Conservation (phyloP, 441 rosid species). For the Adansonia madagascariensis region DNA sequence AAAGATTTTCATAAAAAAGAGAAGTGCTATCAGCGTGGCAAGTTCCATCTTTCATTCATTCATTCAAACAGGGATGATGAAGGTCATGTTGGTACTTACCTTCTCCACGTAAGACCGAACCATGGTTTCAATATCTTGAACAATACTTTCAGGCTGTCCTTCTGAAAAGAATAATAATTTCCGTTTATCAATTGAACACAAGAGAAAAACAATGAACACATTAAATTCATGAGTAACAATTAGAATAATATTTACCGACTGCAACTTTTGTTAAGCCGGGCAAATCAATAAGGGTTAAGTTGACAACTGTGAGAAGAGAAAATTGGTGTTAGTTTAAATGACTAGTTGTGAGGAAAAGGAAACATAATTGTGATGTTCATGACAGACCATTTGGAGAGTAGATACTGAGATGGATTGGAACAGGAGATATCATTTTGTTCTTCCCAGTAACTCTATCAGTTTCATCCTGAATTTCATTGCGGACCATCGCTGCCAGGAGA, state of each 20-base stretch:
- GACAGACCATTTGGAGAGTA: conserved; percentile 79
- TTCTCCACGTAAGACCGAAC: conserved; percentile 75
- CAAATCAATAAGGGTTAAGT: conserved; percentile 81
- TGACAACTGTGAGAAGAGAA: conserved; percentile 68
- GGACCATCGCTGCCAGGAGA: conserved; percentile 52
- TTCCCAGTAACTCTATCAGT: conserved; percentile 85
- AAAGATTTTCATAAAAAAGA: no score
- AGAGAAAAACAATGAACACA: conserved; percentile 4
- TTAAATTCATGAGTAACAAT: conserved; percentile 18
- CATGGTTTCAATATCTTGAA: conserved; percentile 76
- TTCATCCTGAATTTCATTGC: conserved; percentile 86
- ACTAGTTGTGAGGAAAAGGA: background rate
- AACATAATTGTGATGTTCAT: background rate
- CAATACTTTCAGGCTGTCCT: conserved; percentile 86
- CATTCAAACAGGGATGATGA: background rate
- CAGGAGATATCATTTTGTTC: conserved; percentile 72
- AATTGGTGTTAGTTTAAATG: conserved; percentile 12
- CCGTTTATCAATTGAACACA: conserved; percentile 12
- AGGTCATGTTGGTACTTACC: conserved; percentile 40
- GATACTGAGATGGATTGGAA: conserved; percentile 90
- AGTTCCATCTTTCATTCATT: background rate
- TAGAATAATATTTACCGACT: conserved; percentile 51
- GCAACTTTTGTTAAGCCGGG: conserved; percentile 94
- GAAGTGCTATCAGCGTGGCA: no score
- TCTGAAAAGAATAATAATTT: conserved; percentile 49